Evolutionary conservation across 2,329 filamentous ascomycete genomes (phyloP).

Genomic region (Scedosporium dehoogii): DNA sequence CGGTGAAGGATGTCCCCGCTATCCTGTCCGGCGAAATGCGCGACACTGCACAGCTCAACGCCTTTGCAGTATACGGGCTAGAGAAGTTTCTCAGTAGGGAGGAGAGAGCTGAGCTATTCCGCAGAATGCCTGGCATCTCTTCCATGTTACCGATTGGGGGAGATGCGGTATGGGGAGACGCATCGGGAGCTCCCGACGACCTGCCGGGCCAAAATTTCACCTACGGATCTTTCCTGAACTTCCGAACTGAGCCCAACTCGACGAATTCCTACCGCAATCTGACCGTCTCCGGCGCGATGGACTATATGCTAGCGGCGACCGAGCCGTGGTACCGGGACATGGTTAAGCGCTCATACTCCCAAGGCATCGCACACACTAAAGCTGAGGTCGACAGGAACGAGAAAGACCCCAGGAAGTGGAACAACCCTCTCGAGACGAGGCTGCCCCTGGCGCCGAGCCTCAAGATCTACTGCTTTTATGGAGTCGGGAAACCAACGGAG

Average conservation of each 20-base stretch:
- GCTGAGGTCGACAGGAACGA: constrained; percentile 77
- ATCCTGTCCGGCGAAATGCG: constrained; percentile 96
- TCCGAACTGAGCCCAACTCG: constrained; percentile 56
- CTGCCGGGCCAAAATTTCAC: constrained; percentile 59
- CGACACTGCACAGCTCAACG: constrained; percentile 91
- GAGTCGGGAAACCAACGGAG: constrained; percentile 87
- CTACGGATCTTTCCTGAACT: constrained; percentile 78
- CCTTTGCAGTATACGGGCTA: constrained; percentile 91
- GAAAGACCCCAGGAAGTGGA: constrained; percentile 71
- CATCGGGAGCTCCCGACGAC: constrained; percentile 83
- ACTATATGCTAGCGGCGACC: constrained; percentile 66
- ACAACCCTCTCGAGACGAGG: constrained; percentile 85
- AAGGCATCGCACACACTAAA: constrained; percentile 72
- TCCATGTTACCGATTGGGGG: constrained; percentile 96
- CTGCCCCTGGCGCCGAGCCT: constrained; percentile 78
- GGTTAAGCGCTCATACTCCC: constrained; percentile 68
- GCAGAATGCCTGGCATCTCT: constrained; percentile 92
- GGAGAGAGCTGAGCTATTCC: constrained; percentile 87
- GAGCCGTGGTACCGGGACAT: constrained; percentile 79
- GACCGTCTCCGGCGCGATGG: constrained; percentile 67
- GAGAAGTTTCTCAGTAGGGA: constrained; percentile 90
- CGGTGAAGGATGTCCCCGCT: constrained; percentile 81
- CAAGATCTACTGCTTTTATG: constrained; percentile 97
- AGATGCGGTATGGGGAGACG: constrained; percentile 88
- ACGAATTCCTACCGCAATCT: constrained; percentile 62